These are phyloP conservation scores for Syzygium syzygioides DNA, from an alignment of 441 rosid genomes.

Conservation along the genomic window DNA sequence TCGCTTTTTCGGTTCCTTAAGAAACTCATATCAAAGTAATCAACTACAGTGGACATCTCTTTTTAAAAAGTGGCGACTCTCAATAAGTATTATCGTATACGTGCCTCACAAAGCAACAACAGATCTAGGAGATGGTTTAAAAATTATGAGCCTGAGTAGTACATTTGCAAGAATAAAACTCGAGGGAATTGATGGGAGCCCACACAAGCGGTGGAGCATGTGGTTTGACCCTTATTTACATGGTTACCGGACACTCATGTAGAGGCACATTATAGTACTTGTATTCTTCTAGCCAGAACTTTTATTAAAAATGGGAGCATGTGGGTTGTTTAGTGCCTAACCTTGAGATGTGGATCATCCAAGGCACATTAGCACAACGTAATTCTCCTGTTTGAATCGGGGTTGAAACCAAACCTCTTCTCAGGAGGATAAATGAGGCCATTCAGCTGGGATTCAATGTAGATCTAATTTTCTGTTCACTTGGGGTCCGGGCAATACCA, in stretches of 20 bases:
- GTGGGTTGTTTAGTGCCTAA: background rate
- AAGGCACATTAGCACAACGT: background rate
- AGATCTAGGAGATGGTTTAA: background rate
- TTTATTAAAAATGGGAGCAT: background rate
- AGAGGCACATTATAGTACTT: background rate
- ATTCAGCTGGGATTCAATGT: background rate
- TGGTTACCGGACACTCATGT: background rate
- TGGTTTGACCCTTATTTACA: background rate
- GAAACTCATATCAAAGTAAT: background rate
- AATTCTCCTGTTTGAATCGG: background rate
- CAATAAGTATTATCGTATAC: background rate
- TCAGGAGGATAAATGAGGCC: background rate
- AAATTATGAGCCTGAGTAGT: background rate
- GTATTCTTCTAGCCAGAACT: fast-evolving
- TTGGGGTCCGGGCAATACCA: background rate
- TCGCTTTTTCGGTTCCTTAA: background rate
- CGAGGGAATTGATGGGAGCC: background rate
- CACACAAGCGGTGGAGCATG: background rate
- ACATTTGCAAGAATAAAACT: background rate
- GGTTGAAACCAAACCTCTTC: background rate
- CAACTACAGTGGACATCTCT: background rate
- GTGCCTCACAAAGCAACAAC: background rate
- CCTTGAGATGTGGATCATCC: background rate
- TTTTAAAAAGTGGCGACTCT: background rate
- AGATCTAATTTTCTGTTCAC: background rate